Evolutionary conservation across 2,329 filamentous ascomycete species (phyloP).

Genomic region (Alternaria sp.): DNA sequence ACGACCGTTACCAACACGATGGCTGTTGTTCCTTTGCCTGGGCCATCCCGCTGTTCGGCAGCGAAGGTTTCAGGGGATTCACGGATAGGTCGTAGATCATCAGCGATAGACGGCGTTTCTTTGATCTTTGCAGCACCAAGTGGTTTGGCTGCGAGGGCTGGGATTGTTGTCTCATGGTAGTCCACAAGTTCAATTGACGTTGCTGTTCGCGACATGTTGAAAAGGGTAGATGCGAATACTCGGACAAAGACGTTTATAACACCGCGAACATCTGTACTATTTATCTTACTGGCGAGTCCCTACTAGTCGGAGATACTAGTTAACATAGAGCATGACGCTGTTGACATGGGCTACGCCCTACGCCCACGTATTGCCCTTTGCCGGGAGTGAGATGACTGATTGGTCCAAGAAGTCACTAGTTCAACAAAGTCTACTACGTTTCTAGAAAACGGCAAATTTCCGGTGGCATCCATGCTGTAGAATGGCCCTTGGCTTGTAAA

Average conservation of each 20-base stretch:
- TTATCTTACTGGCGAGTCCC: neutral
- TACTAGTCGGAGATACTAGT: neutral
- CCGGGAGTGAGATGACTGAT: neutral
- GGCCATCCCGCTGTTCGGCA: constrained; percentile 24
- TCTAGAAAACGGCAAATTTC: neutral
- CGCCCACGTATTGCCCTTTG: neutral
- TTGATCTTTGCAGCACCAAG: constrained; percentile 5
- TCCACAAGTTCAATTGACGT: constrained; percentile 39
- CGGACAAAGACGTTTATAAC: neutral
- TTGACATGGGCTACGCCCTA: neutral
- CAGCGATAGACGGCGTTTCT: neutral
- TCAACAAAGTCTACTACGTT: neutral
- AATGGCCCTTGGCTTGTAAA: neutral
- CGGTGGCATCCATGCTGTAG: neutral
- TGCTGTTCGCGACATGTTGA: constrained; percentile 36
- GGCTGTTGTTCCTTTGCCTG: constrained; percentile 37
- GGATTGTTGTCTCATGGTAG: constrained; percentile 18
- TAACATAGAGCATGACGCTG: neutral
- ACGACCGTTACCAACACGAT: neutral
- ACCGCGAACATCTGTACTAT: neutral
- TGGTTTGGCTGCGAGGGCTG: constrained; percentile 16
- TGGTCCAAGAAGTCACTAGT: neutral
- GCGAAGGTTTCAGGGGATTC: constrained; percentile 18
- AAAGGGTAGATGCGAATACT: neutral
- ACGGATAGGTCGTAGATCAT: constrained; percentile 6